phyloP scores from a whole-genome alignment of 2,329 filamentous ascomycete species.

The Colletotrichum gloeosporioides region DNA sequence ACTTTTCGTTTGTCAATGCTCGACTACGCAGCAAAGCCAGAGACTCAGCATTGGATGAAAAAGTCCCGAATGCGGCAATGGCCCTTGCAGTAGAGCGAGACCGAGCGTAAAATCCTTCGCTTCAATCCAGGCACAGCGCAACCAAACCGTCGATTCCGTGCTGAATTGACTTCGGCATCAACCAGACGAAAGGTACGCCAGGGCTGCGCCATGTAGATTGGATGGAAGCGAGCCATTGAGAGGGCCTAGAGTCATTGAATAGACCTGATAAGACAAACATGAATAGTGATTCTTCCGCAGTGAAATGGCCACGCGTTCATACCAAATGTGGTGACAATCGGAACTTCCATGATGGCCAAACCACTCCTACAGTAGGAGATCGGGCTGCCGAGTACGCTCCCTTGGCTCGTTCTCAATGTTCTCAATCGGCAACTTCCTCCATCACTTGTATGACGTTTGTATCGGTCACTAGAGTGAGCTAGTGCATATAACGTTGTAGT shows the following conservation, averaged over 20 bases:
- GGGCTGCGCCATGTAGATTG: background rate
- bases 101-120: background rate
- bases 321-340: background rate
- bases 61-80: background rate
- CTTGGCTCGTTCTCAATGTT: background rate
- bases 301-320: background rate
- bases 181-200: background rate
- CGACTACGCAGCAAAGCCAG: background rate
- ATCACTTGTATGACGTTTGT: background rate
- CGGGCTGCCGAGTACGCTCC: background rate
- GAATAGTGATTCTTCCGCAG: background rate
- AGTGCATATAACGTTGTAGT: background rate
- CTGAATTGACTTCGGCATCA: background rate
- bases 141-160: background rate
- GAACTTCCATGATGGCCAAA: background rate
- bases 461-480: background rate
- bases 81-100: background rate
- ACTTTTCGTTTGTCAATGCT: background rate
- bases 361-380: background rate
- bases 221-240: background rate
- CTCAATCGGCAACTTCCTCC: background rate
- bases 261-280: background rate
- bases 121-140: background rate
- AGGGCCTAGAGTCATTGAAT: background rate
- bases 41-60: background rate